Conservation (phyloP, 1,139 yeast species). For the Magnusiomyces ingens region DNA sequence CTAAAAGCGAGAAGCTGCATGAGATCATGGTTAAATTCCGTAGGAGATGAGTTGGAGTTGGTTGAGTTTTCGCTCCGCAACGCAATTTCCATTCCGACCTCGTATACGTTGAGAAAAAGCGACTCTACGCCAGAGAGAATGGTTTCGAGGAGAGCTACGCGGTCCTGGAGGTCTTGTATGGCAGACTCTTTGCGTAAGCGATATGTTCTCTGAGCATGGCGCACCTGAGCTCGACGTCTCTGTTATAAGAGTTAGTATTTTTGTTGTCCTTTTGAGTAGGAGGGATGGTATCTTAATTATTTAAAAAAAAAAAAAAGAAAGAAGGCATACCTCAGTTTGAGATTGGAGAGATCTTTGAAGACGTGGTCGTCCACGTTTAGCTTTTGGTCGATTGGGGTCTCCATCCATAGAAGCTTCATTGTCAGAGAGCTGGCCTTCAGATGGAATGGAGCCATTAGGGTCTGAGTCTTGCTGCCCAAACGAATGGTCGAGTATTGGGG, state of each 20-base stretch:
- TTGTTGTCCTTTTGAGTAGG: neutral
- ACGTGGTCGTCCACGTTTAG: slow-evolving; percentile 16
- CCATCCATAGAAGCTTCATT: neutral
- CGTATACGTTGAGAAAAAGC: slow-evolving; percentile 12
- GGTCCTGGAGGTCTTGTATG: slow-evolving; percentile 9
- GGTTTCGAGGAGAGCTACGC: slow-evolving; percentile 10
- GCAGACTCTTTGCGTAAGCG: slow-evolving; percentile 16
- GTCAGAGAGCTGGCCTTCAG: neutral
- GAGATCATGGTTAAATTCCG: slow-evolving; percentile 6
- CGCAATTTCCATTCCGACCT: slow-evolving; percentile 16
- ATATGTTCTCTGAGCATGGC: slow-evolving; percentile 17
- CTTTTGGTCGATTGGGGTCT: slow-evolving; percentile 8
- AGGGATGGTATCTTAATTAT: neutral
- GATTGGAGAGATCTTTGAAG: slow-evolving; percentile 12
- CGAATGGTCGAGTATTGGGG: neutral
- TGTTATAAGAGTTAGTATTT: slow-evolving; percentile 1
- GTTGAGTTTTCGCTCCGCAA: neutral
- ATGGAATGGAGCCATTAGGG: neutral
- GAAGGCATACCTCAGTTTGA: slow-evolving; percentile 12
- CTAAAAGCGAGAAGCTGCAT: slow-evolving; percentile 12
- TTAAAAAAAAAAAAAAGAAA: neutral
- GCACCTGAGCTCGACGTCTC: slow-evolving; percentile 17
- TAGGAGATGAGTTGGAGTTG: neutral
- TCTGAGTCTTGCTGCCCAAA: no score
- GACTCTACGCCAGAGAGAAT: slow-evolving; percentile 9